Evolutionary conservation across 2,329 filamentous ascomycete genomes (phyloP), one percentile per base, ranked within the genome.

Genomic region (Fusarium transvaalense): DNA sequence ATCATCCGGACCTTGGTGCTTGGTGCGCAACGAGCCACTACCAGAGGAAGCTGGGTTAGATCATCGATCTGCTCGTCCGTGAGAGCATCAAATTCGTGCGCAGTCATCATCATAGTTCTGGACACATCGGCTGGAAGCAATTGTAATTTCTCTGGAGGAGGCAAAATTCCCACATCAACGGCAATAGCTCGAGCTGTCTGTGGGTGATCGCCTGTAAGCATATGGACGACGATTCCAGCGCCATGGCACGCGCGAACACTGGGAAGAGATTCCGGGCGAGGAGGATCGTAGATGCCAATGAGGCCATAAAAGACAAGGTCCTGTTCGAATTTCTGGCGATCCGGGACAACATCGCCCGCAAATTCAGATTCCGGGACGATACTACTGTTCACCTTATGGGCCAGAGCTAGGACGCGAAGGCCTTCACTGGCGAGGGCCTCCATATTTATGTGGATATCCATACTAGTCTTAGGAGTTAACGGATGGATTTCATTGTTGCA

Each of bases 1-100:
- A 92, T 91, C 90, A 92, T 92, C 46, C 89, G 85, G 14, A 91
- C 89, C 75, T 92, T 92, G 5, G 90, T 92, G 31, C 86, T 84
- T 0, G 90, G 90, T 2, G 89, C 88, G 72, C 90, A 92, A 21
- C 90, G 85, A 29, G 90, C 89, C 39, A 92, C 87, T 4, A 92
- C 89, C 3, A 91, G 80, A 1, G 89, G 89, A 3, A 92, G 77
- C 10, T 88, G 82, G 1, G 88, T 85, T 4, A 92, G 82, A 1
- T 77, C 74, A 64, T 92, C 89, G 25, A 92, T 86, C 69, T 91
- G 82, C 0, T 84, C 83, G 45, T 91, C 88, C 0, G 83, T 82
- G 12, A 92, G 78, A 32, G 84, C 83, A 68, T 92, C 89, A 61
- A 92, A 91, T 61, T 90, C 83, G 23, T 84, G 78, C 2, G 87